Percentiles rank a stretch among this genome's conserved stretches.
Conservation (phyloP, 306 rosid species). For the Vigna unguiculata region DNA sequence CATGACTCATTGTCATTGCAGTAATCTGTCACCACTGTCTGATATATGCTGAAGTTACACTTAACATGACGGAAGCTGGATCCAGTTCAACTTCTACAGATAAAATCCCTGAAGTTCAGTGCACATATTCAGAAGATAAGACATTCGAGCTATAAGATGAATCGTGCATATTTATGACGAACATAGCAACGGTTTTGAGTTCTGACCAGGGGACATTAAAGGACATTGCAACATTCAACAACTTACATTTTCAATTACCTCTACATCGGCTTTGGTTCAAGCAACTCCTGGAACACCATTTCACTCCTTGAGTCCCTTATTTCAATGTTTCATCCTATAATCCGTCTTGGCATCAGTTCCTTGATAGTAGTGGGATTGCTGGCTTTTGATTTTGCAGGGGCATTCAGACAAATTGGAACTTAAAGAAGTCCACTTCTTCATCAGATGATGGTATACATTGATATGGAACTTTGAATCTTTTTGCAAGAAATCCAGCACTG, state of each 20-base stretch:
- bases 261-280: slow-evolving; percentile 2
- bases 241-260: slow-evolving; percentile 26
- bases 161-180: slow-evolving; percentile 7
- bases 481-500: background rate
- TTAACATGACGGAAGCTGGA: background rate
- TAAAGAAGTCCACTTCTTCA: slow-evolving; percentile 8
- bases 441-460: slow-evolving; percentile 29
- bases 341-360: slow-evolving; percentile 4
- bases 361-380: slow-evolving; percentile 14
- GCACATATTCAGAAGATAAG: slow-evolving; percentile 6
- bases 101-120: slow-evolving; percentile 11
- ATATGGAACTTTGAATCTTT: slow-evolving; percentile 6
- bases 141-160: slow-evolving; percentile 13
- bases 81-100: slow-evolving; percentile 19
- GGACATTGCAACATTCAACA: slow-evolving; percentile 21
- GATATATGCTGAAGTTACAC: slow-evolving; percentile 24
- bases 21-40: slow-evolving; percentile 8
- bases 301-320: slow-evolving; percentile 18
- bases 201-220: background rate
- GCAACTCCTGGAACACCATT: slow-evolving; percentile 1
- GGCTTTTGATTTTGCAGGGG: background rate
- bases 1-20: slow-evolving; percentile 3
- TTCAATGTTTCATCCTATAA: background rate
- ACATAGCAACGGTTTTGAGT: background rate
- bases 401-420: slow-evolving; percentile 7